Evolutionary conservation across 2,329 filamentous ascomycete genomes (phyloP), one percentile per base, ranked within the genome.

Genomic region (Sporothrix mexicana): DNA sequence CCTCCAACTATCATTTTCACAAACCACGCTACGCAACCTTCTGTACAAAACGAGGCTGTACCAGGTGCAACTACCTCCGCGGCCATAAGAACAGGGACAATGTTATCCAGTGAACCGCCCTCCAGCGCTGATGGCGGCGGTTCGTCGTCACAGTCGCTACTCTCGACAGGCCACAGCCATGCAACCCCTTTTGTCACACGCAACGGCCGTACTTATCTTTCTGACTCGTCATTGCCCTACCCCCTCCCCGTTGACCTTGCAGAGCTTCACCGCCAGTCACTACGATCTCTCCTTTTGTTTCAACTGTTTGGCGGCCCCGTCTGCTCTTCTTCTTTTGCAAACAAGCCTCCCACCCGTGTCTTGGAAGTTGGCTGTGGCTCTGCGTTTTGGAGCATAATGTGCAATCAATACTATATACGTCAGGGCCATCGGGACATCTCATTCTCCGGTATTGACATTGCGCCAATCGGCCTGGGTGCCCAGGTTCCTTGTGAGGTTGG

Each of bases 321-420:
- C 72, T 95, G 92, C 81, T 92, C 91, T 9, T 91, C 92, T 0
- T 85, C 85, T 43, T 86, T 93, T 71, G 83, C 86, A 59, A 86
- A 88, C 75, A 88, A 89, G 64, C 90, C 93, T 23, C 95, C 95
- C 0, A 87, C 87, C 77, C 91, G 90, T 76, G 91, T 98, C 41
- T 86, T 98, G 30, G 95, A 98, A 79, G 83, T 98, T 47, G 94
- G 91, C 43, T 98, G 95, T 80, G 95, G 95, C 20, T 92, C 92
- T 23, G 95, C 90, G 30, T 93, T 97, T 79, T 98, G 95, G 95
- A 95, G 93, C 77, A 91, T 93, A 82, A 90, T 94, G 84, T 97
- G 93, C 80, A 92, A 97, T 80, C 89, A 93, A 49, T 92, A 93
- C 81, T 93, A 95, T 79, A 86, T 88, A 10, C 73, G 70, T 72